Evolutionary conservation across 2,329 filamentous ascomycete species (phyloP).

Genomic region (Beauveria sp.): DNA sequence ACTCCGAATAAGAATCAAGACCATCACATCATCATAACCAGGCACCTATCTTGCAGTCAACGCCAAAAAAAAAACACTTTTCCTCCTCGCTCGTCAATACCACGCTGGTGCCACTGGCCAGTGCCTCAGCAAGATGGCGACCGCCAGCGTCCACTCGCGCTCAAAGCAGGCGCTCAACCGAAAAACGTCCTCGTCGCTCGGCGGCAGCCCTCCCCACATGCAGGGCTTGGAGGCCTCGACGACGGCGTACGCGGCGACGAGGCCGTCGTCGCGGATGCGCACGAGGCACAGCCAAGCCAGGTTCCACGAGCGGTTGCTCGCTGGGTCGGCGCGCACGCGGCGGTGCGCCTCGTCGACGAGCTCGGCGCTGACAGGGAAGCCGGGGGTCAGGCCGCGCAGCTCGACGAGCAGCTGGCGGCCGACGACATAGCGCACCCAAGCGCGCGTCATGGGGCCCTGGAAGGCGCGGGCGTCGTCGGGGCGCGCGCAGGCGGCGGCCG

Average conservation of each 20-base stretch:
- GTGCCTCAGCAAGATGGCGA: slow-evolving; percentile 59
- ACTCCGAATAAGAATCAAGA: not conserved
- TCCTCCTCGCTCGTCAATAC: slow-evolving; percentile 28
- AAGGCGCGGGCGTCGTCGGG: slow-evolving; percentile 52
- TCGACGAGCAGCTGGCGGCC: slow-evolving; percentile 63
- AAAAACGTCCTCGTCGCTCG: slow-evolving; percentile 46
- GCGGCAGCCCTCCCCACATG: slow-evolving; percentile 61
- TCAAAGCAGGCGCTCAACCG: slow-evolving; percentile 56
- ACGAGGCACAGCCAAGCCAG: slow-evolving; percentile 63
- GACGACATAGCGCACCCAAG: slow-evolving; percentile 65
- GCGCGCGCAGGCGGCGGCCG: slow-evolving; percentile 49
- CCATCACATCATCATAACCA: not conserved
- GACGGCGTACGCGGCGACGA: slow-evolving; percentile 54
- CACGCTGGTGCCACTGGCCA: slow-evolving; percentile 56
- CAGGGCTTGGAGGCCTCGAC: slow-evolving; percentile 53
- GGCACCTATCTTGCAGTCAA: not conserved
- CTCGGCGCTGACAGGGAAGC: slow-evolving; percentile 60
- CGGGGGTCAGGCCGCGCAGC: slow-evolving; percentile 57
- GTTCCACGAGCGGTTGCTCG: slow-evolving; percentile 67
- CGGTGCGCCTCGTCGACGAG: slow-evolving; percentile 58
- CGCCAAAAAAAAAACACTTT: not conserved
- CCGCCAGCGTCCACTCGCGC: slow-evolving; percentile 58
- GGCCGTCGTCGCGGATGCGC: slow-evolving; percentile 55
- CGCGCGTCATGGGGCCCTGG: slow-evolving; percentile 58
- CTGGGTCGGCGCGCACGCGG: slow-evolving; percentile 55